phyloP scores from a whole-genome alignment of 257 asterid genomes.

The Nicotiana paniculata region DNA sequence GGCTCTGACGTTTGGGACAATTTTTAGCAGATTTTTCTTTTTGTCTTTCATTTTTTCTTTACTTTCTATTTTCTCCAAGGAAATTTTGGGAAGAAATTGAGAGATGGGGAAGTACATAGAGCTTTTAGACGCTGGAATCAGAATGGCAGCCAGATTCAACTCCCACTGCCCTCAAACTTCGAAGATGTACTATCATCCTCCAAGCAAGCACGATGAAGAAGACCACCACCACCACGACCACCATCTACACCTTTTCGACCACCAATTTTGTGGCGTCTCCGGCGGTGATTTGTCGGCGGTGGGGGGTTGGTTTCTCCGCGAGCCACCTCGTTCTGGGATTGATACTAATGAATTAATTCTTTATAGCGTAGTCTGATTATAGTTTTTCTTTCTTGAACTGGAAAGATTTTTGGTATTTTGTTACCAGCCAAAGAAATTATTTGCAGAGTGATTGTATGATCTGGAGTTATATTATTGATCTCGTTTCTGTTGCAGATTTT shows the following conservation, averaged over 20 bases:
- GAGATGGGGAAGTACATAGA: constrained; percentile 28
- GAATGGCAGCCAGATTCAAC: constrained; percentile 37
- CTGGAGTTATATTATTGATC: background rate
- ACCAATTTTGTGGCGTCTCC: background rate
- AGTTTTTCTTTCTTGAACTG: no score
- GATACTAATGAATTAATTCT: background rate
- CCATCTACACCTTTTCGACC: background rate
- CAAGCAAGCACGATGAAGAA: constrained; percentile 14
- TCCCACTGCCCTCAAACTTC: constrained; percentile 45
- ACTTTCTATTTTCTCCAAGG: background rate
- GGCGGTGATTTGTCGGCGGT: constrained; percentile 8
- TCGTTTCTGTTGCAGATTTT: no score
- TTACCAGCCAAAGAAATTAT: background rate
- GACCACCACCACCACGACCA: background rate
- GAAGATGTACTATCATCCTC: constrained; percentile 41
- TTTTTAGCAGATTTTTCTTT: background rate
- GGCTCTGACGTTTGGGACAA: constrained; percentile 27
- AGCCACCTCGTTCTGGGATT: background rate
- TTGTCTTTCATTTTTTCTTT: background rate
- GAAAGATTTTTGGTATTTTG: no score
- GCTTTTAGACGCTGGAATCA: constrained; percentile 29
- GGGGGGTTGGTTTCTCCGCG: constrained; percentile 5
- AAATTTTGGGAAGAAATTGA: background rate
- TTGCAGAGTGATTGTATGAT: background rate
- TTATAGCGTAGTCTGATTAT: background rate